Evolutionary conservation across 2,329 filamentous ascomycete genomes (phyloP).

Genomic region (Rutstroemia sydowiana): DNA sequence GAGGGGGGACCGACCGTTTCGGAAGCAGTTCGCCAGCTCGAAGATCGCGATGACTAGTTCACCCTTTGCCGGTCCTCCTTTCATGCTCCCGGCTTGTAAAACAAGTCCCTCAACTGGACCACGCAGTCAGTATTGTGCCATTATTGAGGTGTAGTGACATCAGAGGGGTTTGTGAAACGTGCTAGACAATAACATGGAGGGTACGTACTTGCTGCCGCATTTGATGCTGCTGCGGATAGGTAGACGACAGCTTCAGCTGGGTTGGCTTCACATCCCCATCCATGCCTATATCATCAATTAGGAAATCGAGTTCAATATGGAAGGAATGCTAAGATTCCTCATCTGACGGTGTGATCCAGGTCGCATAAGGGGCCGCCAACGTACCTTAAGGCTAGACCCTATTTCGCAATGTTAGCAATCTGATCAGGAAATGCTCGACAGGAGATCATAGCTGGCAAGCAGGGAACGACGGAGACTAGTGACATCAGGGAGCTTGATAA

Average conservation of each 20-base stretch:
- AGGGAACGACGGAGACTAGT: background rate
- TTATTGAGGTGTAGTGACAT: background rate
- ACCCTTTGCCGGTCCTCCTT: slow-evolving; percentile 89
- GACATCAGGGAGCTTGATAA: background rate
- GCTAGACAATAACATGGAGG: background rate
- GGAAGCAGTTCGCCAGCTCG: slow-evolving; percentile 87
- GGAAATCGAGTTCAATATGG: background rate
- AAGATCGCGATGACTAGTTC: slow-evolving; percentile 95
- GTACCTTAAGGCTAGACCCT: slow-evolving; percentile 76
- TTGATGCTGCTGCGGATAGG: slow-evolving; percentile 81
- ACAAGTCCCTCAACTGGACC: slow-evolving; percentile 66
- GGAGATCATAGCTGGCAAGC: slow-evolving; percentile 4
- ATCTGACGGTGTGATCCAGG: slow-evolving; percentile 9
- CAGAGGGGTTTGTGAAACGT: background rate
- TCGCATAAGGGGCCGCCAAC: slow-evolving; percentile 29
- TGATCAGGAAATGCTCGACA: background rate
- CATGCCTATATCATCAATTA: slow-evolving; percentile 53
- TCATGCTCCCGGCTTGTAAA: slow-evolving; percentile 79
- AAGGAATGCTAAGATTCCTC: background rate
- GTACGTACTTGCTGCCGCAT: slow-evolving; percentile 58
- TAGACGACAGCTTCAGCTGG: slow-evolving; percentile 70
- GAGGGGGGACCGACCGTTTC: slow-evolving; percentile 52
- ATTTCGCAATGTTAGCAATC: slow-evolving; percentile 1
- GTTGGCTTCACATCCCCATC: slow-evolving; percentile 79
- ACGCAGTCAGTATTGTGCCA: slow-evolving; percentile 8